Evolutionary conservation across 768 basidiomycete genomes (phyloP).

Genomic region (Termitomyces sp.): DNA sequence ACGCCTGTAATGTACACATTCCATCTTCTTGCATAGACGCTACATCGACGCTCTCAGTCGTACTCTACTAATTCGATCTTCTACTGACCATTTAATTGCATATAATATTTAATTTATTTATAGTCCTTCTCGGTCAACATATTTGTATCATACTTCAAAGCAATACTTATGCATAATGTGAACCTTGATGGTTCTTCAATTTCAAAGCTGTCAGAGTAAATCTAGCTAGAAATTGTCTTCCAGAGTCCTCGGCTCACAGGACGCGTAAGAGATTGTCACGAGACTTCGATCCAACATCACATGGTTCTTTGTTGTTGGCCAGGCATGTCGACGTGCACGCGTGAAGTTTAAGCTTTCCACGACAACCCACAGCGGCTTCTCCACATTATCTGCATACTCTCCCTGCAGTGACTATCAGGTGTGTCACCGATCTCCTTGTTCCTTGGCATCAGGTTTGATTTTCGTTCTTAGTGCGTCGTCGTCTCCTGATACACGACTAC

Average conservation of each 20-base stretch:
- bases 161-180: neutral
- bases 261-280: neutral
- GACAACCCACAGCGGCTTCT: neutral
- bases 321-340: no score
- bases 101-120: neutral
- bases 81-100: neutral
- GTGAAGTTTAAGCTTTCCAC: neutral
- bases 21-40: neutral
- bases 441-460: neutral
- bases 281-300: conserved; percentile 4
- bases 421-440: neutral
- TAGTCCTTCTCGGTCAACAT: neutral
- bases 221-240: no score
- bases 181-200: neutral
- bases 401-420: neutral
- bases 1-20: neutral
- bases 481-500: neutral
- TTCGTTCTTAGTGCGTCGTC: neutral
- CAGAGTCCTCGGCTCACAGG: no score
- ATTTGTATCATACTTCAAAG: neutral
- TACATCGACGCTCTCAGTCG: neutral
- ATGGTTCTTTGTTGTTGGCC: conserved; percentile 4
- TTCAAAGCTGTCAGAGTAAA: neutral
- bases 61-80: conserved; percentile 3
- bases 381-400: neutral